Evolutionary conservation across 805 yeast genomes (phyloP).

Genomic region (Candida lessepsii): DNA sequence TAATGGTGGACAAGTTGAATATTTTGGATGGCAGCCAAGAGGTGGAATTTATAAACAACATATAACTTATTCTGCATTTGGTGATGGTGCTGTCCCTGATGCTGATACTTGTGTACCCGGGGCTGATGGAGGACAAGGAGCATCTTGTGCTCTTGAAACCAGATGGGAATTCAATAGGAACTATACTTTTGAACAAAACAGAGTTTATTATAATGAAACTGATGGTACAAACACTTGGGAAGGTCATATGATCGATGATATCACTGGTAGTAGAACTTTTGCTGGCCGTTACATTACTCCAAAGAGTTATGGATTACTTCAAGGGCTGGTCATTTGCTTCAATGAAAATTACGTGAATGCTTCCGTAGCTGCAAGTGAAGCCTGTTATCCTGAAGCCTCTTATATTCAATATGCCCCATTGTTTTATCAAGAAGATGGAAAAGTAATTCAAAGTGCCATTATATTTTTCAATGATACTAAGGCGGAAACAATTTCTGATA

Average conservation of each 20-base stretch:
- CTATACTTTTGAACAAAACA: slow-evolving; percentile 10
- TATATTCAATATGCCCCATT: slow-evolving; percentile 12
- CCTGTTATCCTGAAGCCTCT: slow-evolving; percentile 8
- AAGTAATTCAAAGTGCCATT: neutral
- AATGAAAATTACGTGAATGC: slow-evolving; percentile 10
- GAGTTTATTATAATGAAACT: slow-evolving; percentile 1
- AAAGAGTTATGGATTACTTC: slow-evolving; percentile 7
- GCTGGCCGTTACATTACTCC: slow-evolving; percentile 13
- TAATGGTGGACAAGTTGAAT: slow-evolving; percentile 8
- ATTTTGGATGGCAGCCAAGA: slow-evolving; percentile 16
- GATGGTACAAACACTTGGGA: slow-evolving; percentile 13
- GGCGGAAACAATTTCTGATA: neutral
- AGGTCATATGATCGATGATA: slow-evolving; percentile 13
- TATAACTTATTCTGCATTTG: slow-evolving; percentile 15
- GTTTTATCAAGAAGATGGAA: slow-evolving; percentile 7
- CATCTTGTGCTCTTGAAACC: slow-evolving; percentile 11
- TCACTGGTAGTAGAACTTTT: slow-evolving; percentile 7
- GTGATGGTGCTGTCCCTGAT: slow-evolving; percentile 8
- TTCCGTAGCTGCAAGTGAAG: neutral
- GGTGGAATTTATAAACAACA: slow-evolving; percentile 9
- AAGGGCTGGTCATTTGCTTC: neutral
- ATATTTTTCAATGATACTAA: neutral
- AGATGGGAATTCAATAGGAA: slow-evolving; percentile 14
- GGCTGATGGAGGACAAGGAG: slow-evolving; percentile 15
- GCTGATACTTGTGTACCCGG: slow-evolving; percentile 10